These are phyloP conservation scores for Ichthyophonus hoferi DNA, from an alignment of 208 protist genomes.

Conservation along the genomic window DNA sequence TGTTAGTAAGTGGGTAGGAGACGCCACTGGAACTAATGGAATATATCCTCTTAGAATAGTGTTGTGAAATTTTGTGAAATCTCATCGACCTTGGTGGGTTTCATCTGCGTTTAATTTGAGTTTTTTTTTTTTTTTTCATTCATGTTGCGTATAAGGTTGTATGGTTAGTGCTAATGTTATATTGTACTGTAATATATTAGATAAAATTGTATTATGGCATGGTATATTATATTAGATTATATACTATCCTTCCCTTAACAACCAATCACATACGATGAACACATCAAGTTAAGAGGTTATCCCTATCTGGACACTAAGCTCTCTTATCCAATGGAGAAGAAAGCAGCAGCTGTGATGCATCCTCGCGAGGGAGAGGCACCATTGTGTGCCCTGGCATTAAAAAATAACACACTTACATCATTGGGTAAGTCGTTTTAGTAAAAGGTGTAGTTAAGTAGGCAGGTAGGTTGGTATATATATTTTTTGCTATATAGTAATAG, in stretches of 20 bases:
- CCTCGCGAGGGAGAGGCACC: neutral
- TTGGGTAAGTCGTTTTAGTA: neutral
- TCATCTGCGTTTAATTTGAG: neutral
- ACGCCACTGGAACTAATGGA: constrained; percentile 21
- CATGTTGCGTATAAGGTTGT: neutral
- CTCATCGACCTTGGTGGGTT: neutral
- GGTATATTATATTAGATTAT: too few relatives aligned
- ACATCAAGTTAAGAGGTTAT: constrained; percentile 36
- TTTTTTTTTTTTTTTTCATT: neutral
- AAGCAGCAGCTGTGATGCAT: constrained; percentile 9
- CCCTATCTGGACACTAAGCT: constrained; percentile 40
- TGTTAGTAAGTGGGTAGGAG: constrained; percentile 48
- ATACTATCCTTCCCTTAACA: neutral
- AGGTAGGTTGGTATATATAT: neutral
- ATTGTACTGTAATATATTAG: neutral
- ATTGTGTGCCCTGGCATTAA: neutral
- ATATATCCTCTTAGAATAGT: constrained; percentile 22
- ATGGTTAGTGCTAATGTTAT: too few relatives aligned
- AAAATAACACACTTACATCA: neutral
- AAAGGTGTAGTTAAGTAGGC: neutral
- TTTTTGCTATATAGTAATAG: neutral
- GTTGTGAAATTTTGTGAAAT: neutral
- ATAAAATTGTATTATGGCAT: neutral
- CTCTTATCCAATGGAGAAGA: neutral
- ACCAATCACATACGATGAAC: constrained; percentile 30